These are phyloP conservation scores for Plasmodium coatneyi DNA, from an alignment of 169 alveolate genomes.

Conservation along the genomic window DNA sequence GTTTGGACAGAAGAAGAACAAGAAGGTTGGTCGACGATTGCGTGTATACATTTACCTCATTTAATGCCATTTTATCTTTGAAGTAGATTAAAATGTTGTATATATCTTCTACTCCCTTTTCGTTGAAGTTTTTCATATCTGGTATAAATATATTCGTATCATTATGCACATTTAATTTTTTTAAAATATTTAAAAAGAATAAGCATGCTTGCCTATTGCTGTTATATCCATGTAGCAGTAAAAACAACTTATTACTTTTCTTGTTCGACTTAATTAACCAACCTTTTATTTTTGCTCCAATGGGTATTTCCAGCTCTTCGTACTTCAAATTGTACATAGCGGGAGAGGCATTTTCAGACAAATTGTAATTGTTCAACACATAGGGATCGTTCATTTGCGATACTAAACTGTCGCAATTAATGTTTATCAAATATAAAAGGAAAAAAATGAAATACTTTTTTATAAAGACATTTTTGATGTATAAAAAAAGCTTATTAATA, in stretches of 20 bases:
- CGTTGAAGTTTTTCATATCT: slow-evolving; percentile 57
- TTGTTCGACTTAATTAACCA: slow-evolving; percentile 54
- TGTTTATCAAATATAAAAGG: slow-evolving; percentile 55
- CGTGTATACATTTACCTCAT: slow-evolving; percentile 60
- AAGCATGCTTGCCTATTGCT: slow-evolving; percentile 71
- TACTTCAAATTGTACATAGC: slow-evolving; percentile 41
- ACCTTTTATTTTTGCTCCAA: slow-evolving; percentile 19
- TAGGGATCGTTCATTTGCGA: slow-evolving; percentile 58
- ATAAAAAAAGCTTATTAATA: slow-evolving; percentile 56
- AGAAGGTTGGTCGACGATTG: slow-evolving; percentile 72
- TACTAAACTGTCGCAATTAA: slow-evolving; percentile 48
- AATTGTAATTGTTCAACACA: slow-evolving; percentile 65
- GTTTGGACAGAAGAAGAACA: slow-evolving; percentile 51
- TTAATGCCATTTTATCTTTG: slow-evolving; percentile 58
- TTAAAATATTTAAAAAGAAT: slow-evolving; percentile 65
- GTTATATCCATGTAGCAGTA: slow-evolving; percentile 66
- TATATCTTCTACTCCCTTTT: slow-evolving; percentile 65
- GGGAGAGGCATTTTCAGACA: slow-evolving; percentile 50
- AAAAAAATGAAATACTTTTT: slow-evolving; percentile 68
- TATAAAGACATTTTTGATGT: slow-evolving; percentile 64
- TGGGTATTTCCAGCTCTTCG: slow-evolving; percentile 69
- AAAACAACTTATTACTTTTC: slow-evolving; percentile 62
- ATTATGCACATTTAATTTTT: slow-evolving; percentile 57
- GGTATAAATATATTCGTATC: slow-evolving; percentile 72
- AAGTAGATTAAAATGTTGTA: slow-evolving; percentile 45